Conservation (phyloP, 2,329 filamentous ascomycete species). For the Penicillium sp. region DNA sequence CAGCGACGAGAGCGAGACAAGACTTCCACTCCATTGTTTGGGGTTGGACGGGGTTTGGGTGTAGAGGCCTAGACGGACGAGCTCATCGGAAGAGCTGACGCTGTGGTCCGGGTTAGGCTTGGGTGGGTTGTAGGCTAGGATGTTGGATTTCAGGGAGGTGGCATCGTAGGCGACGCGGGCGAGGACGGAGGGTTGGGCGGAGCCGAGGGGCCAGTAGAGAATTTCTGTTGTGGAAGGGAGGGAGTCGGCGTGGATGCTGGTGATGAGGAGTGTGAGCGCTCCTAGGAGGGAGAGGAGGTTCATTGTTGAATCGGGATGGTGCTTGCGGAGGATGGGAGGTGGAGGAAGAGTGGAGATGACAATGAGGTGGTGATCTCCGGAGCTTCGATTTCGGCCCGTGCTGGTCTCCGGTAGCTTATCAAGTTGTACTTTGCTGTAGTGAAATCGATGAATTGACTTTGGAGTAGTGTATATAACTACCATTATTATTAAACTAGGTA, state of each 20-base stretch:
- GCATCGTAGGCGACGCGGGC: constrained; percentile 49
- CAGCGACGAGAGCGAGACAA: constrained; percentile 44
- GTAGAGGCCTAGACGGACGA: constrained; percentile 59
- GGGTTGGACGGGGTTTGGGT: constrained; percentile 39
- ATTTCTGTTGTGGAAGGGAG: constrained; percentile 37
- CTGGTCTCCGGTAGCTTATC: background rate
- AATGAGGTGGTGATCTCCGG: constrained; percentile 4
- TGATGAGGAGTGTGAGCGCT: constrained; percentile 19
- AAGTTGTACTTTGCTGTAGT: no score
- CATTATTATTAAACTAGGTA: background rate
- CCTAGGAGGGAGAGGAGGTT: constrained; percentile 26
- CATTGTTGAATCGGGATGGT: constrained; percentile 13
- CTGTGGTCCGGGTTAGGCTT: constrained; percentile 9
- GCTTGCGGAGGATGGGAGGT: background rate
- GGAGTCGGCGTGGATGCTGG: constrained; percentile 23
- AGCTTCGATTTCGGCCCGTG: constrained; percentile 1
- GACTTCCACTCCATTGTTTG: constrained; percentile 47
- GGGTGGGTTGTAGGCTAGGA: constrained; percentile 47
- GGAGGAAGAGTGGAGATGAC: background rate
- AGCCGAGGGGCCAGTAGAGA: constrained; percentile 43
- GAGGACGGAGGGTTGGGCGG: constrained; percentile 40
- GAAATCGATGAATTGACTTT: no score
- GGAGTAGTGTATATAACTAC: background rate
- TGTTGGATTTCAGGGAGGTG: constrained; percentile 38
- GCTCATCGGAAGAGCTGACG: constrained; percentile 42